Evolutionary conservation across 164 flowering plant genomes (phyloP).

Genomic region (Nymphaea thermarum): DNA sequence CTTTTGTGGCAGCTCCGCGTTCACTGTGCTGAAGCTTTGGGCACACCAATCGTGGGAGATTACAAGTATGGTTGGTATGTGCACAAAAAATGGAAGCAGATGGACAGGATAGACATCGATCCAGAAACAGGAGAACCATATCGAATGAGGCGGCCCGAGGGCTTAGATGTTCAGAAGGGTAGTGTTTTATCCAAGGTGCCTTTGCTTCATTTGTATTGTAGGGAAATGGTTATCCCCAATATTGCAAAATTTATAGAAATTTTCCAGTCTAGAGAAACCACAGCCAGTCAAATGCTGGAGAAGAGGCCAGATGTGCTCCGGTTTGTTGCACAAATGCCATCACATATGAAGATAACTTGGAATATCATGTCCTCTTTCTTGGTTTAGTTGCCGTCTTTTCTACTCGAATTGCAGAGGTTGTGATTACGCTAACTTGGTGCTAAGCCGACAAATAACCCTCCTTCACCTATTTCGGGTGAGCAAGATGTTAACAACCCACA

Average conservation of each 20-base stretch:
- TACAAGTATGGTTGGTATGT: slow-evolving; percentile 86
- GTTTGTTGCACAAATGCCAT: slow-evolving; percentile 81
- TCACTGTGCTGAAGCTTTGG: slow-evolving; percentile 90
- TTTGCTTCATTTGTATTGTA: slow-evolving; percentile 69
- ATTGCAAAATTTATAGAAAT: slow-evolving; percentile 42
- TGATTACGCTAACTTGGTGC: no score
- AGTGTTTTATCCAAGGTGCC: slow-evolving; percentile 89
- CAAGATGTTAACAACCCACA: no score
- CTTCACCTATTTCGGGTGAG: no score
- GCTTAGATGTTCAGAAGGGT: slow-evolving; percentile 82
- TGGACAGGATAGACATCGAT: slow-evolving; percentile 60
- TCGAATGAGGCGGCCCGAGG: slow-evolving; percentile 61
- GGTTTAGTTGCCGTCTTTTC: slow-evolving; percentile 19
- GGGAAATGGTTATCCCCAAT: slow-evolving; percentile 82
- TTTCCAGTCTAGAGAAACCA: slow-evolving; percentile 10
- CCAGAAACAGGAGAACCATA: slow-evolving; percentile 63
- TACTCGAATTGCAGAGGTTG: neutral
- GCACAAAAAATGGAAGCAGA: slow-evolving; percentile 75
- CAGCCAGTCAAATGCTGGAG: slow-evolving; percentile 4
- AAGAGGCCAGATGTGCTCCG: slow-evolving; percentile 50
- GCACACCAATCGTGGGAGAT: slow-evolving; percentile 88
- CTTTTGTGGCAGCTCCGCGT: slow-evolving; percentile 56
- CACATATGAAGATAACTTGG: slow-evolving; percentile 96
- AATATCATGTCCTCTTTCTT: slow-evolving; percentile 90
- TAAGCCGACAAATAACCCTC: no score